These are phyloP conservation scores for Meyerozyma elateridarum DNA, from an alignment of 1,139 yeast species.

Conservation along the genomic window DNA sequence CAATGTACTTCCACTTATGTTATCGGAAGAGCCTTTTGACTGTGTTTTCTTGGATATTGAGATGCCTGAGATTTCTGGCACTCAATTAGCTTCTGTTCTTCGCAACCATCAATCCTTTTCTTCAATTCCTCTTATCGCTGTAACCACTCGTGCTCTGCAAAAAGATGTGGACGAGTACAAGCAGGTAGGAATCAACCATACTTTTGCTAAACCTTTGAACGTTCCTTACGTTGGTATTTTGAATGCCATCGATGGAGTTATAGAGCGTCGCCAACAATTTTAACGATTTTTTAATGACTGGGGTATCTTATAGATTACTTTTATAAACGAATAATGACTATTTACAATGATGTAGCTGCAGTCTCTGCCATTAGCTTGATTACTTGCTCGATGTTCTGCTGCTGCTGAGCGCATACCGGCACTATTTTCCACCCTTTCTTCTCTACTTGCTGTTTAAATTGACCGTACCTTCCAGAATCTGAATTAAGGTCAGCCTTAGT, in stretches of 20 bases:
- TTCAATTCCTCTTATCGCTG: slow-evolving; percentile 37
- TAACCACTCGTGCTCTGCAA: slow-evolving; percentile 31
- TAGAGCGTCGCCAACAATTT: slow-evolving; percentile 10
- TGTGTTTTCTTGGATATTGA: slow-evolving; percentile 42
- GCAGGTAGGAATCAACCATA: slow-evolving; percentile 36
- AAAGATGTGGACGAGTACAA: slow-evolving; percentile 28
- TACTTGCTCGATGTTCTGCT: slow-evolving; percentile 68
- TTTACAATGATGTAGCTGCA: slow-evolving; percentile 21
- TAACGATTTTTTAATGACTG: slow-evolving; percentile 1
- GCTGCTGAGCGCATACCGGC: slow-evolving; percentile 78
- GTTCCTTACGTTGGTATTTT: slow-evolving; percentile 17
- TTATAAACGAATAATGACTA: background rate
- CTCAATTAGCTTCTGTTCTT: slow-evolving; percentile 32
- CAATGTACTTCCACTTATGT: slow-evolving; percentile 19
- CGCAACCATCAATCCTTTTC: slow-evolving; percentile 17
- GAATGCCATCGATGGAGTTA: slow-evolving; percentile 16
- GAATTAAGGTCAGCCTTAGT: slow-evolving; percentile 82
- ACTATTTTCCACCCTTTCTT: slow-evolving; percentile 57
- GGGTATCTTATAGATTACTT: slow-evolving; percentile 1
- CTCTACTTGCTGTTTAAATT: slow-evolving; percentile 40
- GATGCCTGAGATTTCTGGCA: slow-evolving; percentile 43
- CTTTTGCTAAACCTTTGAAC: slow-evolving; percentile 40
- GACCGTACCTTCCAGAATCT: slow-evolving; percentile 40
- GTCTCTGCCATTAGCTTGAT: slow-evolving; percentile 67
- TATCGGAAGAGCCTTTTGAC: slow-evolving; percentile 23